Evolutionary conservation across 352 stramenopile genomes (phyloP).

Genomic region (Aphanomyces stellatus): DNA sequence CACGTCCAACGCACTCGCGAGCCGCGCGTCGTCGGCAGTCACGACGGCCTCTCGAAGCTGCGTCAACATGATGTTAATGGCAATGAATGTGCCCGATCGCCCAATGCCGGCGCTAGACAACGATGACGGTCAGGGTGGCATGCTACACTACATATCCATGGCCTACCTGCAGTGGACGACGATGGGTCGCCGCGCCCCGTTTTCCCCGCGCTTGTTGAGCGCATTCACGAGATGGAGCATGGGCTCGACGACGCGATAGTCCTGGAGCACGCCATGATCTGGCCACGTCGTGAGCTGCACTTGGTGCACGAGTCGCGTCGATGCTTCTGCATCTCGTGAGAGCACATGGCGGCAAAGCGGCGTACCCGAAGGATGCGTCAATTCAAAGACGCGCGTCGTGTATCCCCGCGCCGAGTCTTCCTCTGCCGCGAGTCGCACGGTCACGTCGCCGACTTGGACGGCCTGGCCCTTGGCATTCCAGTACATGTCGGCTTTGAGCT

Average conservation of each 20-base stretch:
- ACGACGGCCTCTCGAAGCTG: conserved; percentile 32
- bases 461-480: conserved; percentile 39
- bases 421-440: conserved; percentile 29
- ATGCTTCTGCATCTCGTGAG: too few species aligned
- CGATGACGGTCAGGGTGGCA: neutral
- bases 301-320: conserved; percentile 45
- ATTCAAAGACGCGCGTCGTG: neutral
- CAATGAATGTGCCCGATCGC: conserved; percentile 74
- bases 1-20: conserved; percentile 44
- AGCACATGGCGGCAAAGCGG: too few species aligned
- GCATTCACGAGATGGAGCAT: conserved; percentile 55
- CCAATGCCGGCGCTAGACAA: conserved; percentile 58
- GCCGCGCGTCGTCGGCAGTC: conserved; percentile 23
- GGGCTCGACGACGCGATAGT: conserved; percentile 61
- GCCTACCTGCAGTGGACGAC: conserved; percentile 52
- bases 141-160: neutral
- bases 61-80: conserved; percentile 69
- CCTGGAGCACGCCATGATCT: conserved; percentile 60
- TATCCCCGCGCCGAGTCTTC: conserved; percentile 7
- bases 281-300: conserved; percentile 74
- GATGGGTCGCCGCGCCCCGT: conserved; percentile 22
- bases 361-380: conserved; percentile 12
- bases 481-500: conserved; percentile 64
- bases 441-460: conserved; percentile 46
- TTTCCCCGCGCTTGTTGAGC: conserved; percentile 33